These are phyloP conservation scores for Schizonepeta tenuifolia DNA, from an alignment of 257 asterid species.

Conservation along the genomic window DNA sequence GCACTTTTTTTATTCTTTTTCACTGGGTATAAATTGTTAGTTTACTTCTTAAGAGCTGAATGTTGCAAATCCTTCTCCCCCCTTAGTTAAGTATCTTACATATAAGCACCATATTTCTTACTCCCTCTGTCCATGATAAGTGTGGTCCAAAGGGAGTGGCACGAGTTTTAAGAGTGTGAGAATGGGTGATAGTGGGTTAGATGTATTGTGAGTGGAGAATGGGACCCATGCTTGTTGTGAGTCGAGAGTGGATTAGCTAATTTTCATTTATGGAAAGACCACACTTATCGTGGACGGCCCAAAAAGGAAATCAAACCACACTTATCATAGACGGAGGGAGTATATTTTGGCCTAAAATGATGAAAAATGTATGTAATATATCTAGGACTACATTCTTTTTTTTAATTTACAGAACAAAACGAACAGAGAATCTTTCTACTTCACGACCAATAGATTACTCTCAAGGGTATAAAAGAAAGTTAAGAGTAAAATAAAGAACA, in stretches of 20 bases:
- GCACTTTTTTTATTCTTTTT: constrained; percentile 18
- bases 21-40: neutral
- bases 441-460: neutral
- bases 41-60: neutral
- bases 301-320: no score
- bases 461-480: neutral
- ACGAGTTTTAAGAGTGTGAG: no score
- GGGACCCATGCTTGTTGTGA: no score
- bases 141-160: no score
- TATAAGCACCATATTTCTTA: constrained; percentile 13
- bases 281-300: no score
- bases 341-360: neutral
- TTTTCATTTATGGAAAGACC: no score
- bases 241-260: no score
- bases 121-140: no score
- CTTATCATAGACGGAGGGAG: no score
- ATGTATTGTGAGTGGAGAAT: no score
- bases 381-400: neutral
- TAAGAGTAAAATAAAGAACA: neutral
- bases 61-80: constrained; percentile 9
- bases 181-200: no score
- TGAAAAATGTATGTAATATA: neutral
- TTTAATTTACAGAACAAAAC: constrained; percentile 1
- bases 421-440: constrained; percentile 1
- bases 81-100: neutral